Evolutionary conservation across 179 eudicot genomes (phyloP), one percentile per base, ranked within the genome.

Genomic region (Beta macrorhiza): DNA sequence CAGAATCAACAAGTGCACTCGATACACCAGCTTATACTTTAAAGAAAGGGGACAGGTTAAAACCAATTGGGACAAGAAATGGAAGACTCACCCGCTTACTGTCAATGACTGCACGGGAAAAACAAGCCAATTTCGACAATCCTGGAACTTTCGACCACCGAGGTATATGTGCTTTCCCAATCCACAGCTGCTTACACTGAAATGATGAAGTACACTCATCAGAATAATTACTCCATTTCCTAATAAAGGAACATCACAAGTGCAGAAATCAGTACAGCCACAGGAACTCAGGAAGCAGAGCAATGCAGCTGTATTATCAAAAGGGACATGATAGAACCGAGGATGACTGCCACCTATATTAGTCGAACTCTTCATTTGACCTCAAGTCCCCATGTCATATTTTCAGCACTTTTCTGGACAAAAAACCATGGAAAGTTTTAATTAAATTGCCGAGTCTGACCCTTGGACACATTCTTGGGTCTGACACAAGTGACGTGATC

Each of bases 141-240:
- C 95, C 93, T 29, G 83, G 83, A 59, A 82, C 82, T 77, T 84
- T 83, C 19, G 94, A 83, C 53, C 90, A 85, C 37, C 91, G 92
- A 77, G 99, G 99, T 80, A 95, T 87, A 81, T 95, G 98, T 72
- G 97, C 97, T 86, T 95, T 95, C 67, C 92, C 97, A n/a, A 72
- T 80, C 97, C 95, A 93, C 82, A 95, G 79, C 80, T 91, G 90
- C 79, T 93, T 89, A 80, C 98, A 95, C 97, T 93, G 85, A 80
- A 78, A 83, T 59, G 37, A 79, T 74, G 47, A 63, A 44, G 63
- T 15, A 22, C 6, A 44, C 13, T 61, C n/a, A 47, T 61, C 49
- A 80, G 74, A 69, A 69, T 69, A 45, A 25, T 22, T 29, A 2
- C 2, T 12, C 22, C 25, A 5, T 2, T 22, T 65, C 44, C 9